Percentiles rank a stretch among this genome's conserved stretches.
Evolutionary conservation across 441 rosid species (phyloP).

Genomic region (Gossypium trilobum): DNA sequence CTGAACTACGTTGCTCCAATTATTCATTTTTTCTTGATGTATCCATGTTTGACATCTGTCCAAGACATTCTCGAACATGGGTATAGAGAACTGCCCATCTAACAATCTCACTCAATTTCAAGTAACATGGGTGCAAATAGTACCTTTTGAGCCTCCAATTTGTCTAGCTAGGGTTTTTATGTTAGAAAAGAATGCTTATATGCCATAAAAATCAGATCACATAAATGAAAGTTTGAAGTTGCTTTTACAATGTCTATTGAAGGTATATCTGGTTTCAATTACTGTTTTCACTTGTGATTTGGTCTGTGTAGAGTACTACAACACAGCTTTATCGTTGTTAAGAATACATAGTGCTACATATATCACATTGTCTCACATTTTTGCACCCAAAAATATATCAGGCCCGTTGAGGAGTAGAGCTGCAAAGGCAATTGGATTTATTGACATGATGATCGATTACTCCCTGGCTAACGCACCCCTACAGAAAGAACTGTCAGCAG

Average conservation of each 20-base stretch:
- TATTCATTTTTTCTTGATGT: no score
- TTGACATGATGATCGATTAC: slow-evolving; percentile 60
- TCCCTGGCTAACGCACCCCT: slow-evolving; percentile 56
- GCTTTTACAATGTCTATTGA: neutral
- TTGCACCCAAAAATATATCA: slow-evolving; percentile 13
- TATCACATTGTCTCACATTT: neutral
- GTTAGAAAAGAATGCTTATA: neutral
- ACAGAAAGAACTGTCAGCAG: slow-evolving; percentile 66
- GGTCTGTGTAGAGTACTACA: neutral
- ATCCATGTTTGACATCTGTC: no score
- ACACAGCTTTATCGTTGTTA: neutral
- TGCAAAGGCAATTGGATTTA: slow-evolving; percentile 71
- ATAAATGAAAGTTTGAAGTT: neutral
- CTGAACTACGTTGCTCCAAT: no score
- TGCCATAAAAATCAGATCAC: neutral
- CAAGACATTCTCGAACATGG: no score
- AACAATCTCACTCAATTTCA: no score
- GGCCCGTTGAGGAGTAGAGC: slow-evolving; percentile 72
- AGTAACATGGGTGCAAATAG: neutral
- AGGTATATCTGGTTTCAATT: neutral
- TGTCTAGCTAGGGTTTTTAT: neutral
- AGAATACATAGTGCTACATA: no score
- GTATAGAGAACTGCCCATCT: no score
- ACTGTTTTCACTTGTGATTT: neutral
- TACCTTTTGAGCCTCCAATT: neutral